phyloP scores from a whole-genome alignment of 257 asterid species.

The Lithospermum erythrorhizon region DNA sequence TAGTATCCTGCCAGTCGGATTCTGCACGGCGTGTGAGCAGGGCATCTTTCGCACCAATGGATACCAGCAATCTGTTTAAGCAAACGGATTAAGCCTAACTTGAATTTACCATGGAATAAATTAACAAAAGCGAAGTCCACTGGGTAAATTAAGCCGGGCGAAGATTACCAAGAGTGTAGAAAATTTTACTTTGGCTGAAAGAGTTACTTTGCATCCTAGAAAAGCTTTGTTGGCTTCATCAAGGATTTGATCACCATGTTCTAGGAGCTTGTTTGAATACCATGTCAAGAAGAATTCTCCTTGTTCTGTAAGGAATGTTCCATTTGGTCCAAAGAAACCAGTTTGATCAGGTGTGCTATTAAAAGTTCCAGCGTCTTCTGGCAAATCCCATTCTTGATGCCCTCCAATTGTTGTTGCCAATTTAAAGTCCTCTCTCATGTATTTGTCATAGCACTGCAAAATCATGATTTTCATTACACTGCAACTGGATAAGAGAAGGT shows the following conservation, averaged over 20 bases:
- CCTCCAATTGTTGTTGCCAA: slow-evolving; percentile 24
- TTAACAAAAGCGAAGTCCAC: no score
- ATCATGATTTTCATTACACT: background rate
- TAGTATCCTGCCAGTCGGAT: slow-evolving; percentile 28
- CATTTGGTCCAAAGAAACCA: slow-evolving; percentile 25
- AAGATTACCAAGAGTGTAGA: background rate
- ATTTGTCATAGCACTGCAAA: slow-evolving; percentile 33
- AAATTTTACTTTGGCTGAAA: slow-evolving; percentile 27
- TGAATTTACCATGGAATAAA: no score
- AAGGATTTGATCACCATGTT: slow-evolving; percentile 34
- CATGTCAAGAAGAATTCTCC: slow-evolving; percentile 31
- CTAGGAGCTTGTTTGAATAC: slow-evolving; percentile 28
- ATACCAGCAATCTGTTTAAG: slow-evolving; percentile 15
- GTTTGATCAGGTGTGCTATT: slow-evolving; percentile 26
- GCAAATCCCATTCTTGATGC: slow-evolving; percentile 26
- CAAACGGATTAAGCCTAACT: background rate
- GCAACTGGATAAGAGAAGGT: background rate
- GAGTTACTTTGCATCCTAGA: slow-evolving; percentile 23
- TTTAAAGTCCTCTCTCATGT: slow-evolving; percentile 21
- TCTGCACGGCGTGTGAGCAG: slow-evolving; percentile 27
- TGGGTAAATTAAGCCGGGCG: no score
- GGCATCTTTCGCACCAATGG: slow-evolving; percentile 20
- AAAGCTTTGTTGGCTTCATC: slow-evolving; percentile 37
- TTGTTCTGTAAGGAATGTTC: slow-evolving; percentile 23
- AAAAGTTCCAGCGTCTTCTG: slow-evolving; percentile 31